phyloP scores from a whole-genome alignment of 1,284 basidiomycete species.

The Rhodotorula sp. region DNA sequence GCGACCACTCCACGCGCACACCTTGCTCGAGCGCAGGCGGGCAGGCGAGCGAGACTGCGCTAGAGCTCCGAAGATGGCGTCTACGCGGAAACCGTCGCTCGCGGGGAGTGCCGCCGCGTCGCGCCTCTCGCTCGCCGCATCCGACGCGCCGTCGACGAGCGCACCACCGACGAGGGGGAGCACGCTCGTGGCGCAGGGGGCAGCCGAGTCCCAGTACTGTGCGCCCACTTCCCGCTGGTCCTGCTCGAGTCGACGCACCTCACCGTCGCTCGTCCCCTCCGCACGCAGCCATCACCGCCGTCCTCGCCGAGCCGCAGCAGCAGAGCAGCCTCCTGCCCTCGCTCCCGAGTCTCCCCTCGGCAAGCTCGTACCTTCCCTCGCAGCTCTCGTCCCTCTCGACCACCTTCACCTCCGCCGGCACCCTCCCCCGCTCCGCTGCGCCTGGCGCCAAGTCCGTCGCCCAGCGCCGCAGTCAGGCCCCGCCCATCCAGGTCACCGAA shows the following conservation, averaged over 20 bases:
- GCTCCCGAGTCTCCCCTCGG: slow-evolving; percentile 30
- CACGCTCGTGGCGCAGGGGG: not conserved
- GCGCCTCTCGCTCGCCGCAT: not conserved
- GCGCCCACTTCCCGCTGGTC: not conserved
- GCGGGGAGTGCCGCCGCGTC: not conserved
- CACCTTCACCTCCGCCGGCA: slow-evolving; percentile 40
- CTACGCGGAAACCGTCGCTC: too few species aligned
- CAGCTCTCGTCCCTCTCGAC: slow-evolving; percentile 40
- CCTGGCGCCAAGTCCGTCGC: slow-evolving; percentile 32
- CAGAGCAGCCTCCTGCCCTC: slow-evolving; percentile 25
- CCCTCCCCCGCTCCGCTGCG: slow-evolving; percentile 23
- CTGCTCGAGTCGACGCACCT: not conserved
- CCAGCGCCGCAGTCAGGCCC: slow-evolving; percentile 34
- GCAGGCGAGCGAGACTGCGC: too few species aligned
- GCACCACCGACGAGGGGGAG: not conserved
- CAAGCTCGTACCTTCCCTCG: slow-evolving; percentile 38
- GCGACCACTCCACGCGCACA: too few species aligned
- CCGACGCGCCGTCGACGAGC: not conserved
- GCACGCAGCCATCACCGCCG: slow-evolving; percentile 18
- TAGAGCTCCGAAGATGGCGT: too few species aligned
- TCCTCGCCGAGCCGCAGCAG: slow-evolving; percentile 17
- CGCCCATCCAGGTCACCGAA: slow-evolving; percentile 34
- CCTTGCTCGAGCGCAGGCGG: too few species aligned
- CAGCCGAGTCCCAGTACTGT: slow-evolving; percentile 1
- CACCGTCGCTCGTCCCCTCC: not conserved